Evolutionary conservation across 495 filamentous ascomycete species (phyloP), one percentile per base, ranked within the genome.

Genomic region (Pseudevernia furfuracea): DNA sequence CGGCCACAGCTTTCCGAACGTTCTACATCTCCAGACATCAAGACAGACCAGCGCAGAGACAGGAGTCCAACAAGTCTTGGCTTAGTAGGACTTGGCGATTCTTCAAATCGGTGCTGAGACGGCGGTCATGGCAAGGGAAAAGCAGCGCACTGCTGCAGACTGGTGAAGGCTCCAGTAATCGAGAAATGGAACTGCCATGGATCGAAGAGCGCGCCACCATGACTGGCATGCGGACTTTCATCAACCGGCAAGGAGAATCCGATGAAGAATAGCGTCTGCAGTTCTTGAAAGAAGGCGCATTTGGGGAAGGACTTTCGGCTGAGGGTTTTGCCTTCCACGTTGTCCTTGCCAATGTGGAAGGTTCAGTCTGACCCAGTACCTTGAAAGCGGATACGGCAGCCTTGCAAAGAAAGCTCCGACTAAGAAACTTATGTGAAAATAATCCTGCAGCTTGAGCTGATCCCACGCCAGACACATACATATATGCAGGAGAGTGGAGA

Each of bases 1-100:
- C 69, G 32, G 37, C 66, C 15, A 58, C 65, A 21, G 67, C 69
- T 37, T 70, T 69, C 49, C 70, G 70, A 56, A 34, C 68, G n/a
- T 71, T 71, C 67, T 56, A 39, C 69, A 34, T 41, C 67, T 58
- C 62, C 37, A 15, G 21, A n/a, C 41, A 52, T 21, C 49, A 60
- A 59, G 39, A 19, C 38, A 14, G 58, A 30, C 36, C 28, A 30
- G 43, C 38, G 36, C 38, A 64, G 30, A 30, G 36, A 55, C 32
- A 30, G 28, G 53, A 32, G 32, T 36, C 30, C 28, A 34, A 48
- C 19, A 17, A 23, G 48, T 21, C 10, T 30, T 41, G 28, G 36
- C 38, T 60, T n/a, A 38, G 15, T 17, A 49, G 21, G 58, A 65
- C 25, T 41, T 60, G n/a, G 32, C 36, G 49, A 15, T 43, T 32